Base-by-base conservation (phyloP, 73 alveolate species). In the Paramecium biaurelia region DNA sequence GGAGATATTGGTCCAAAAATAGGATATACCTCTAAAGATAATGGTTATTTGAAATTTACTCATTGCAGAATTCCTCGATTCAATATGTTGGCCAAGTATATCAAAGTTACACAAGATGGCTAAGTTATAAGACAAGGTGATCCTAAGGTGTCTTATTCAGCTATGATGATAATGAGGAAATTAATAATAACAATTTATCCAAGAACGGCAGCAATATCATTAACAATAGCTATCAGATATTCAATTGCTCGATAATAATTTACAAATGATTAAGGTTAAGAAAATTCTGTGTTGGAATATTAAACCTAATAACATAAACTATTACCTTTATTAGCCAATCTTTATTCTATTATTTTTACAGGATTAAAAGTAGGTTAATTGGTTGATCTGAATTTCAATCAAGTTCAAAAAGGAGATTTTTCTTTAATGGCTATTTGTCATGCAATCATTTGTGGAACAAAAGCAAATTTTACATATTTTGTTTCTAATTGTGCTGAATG, bases 1-100 rank as follows among this genome's bases (percentile, higher is more conserved):
- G 94, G 94, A 41, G 94, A 89, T 32, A 89, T 89, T 70, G 94
- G 94, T 8, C 94, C 94, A 28, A 89, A 89, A 67, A 70, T 70
- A 6, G 94, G 94, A 23, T 89, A 89, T 42, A 20, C 32, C 20
- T 18, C 70, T 43, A 89, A 89, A 38, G 94, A 89, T 26, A 89
- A 89, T 70, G 94, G 94, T 9, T 89, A 41, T 58, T 43, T 89
- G 47, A 42, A 45, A 28, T 89, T 89, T 32, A 89, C 41, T 70
- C 68, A 89, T 23, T 86, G 68, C 28, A 89, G 90, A 89, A 89
- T 89, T 2, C 94, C 94, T 30, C 70, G 63, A 24, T 30, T 35
- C 34, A 70, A 89, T 70, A 89, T 89, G 94, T 45, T 89, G 30
- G 70, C 70, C 32, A 89, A 85, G 76, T 89, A 89, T 26, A 82